These are phyloP conservation scores for Gypsophila paniculata DNA, from an alignment of 179 eudicot species.

Conservation along the genomic window DNA sequence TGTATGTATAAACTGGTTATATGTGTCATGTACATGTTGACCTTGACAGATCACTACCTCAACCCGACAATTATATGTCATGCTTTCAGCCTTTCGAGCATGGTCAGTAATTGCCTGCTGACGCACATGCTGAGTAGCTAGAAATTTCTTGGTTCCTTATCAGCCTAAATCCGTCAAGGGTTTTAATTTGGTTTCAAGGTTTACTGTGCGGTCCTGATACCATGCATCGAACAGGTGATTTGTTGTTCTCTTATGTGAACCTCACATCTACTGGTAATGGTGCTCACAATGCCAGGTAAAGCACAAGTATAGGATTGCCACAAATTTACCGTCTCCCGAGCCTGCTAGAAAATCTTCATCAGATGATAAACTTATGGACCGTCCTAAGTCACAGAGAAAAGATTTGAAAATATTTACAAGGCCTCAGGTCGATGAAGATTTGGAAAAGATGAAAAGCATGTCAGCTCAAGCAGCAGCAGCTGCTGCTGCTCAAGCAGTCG, in stretches of 20 bases:
- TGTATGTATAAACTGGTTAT: too few species aligned
- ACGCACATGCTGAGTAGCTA: neutral
- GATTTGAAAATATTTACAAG: slow-evolving; percentile 46
- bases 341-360: slow-evolving; percentile 27
- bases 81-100: too few species aligned
- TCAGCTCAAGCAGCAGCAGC: slow-evolving; percentile 64
- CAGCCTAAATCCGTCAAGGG: neutral
- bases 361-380: slow-evolving; percentile 36
- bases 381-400: slow-evolving; percentile 34
- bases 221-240: neutral
- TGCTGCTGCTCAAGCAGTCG: slow-evolving; percentile 76
- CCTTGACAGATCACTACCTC: too few species aligned
- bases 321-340: slow-evolving; percentile 26
- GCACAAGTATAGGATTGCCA: slow-evolving; percentile 65
- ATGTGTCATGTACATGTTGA: too few species aligned
- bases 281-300: slow-evolving; percentile 48
- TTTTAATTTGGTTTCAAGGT: neutral
- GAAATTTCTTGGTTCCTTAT: neutral
- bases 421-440: slow-evolving; percentile 60
- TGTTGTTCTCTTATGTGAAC: neutral
- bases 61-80: too few species aligned
- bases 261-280: slow-evolving; percentile 1
- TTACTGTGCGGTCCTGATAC: neutral
- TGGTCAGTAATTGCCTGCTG: too few species aligned
- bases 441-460: slow-evolving; percentile 71